These are phyloP conservation scores for Pogostemon cablin DNA, from an alignment of 257 asterid species.

Conservation along the genomic window DNA sequence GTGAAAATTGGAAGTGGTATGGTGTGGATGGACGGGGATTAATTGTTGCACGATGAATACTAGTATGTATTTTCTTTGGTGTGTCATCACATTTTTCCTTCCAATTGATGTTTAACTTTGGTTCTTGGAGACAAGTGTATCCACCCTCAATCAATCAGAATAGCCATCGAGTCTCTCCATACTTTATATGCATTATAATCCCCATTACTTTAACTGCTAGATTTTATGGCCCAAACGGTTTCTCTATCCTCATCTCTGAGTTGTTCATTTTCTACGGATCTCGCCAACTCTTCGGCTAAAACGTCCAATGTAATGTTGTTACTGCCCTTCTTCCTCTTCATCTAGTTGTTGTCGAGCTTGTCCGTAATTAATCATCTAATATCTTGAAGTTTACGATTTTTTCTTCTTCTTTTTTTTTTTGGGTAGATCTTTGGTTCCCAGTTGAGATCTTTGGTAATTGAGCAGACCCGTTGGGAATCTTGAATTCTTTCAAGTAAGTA, in stretches of 20 bases:
- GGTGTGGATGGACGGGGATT: too few relatives aligned
- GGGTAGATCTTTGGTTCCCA: neutral
- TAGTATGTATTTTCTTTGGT: too few relatives aligned
- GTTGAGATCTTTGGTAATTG: constrained; percentile 24
- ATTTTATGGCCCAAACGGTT: constrained; percentile 39
- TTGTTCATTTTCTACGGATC: constrained; percentile 40
- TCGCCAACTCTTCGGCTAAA: constrained; percentile 33
- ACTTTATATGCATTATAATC: neutral
- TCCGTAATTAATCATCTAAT: neutral
- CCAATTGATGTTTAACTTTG: too few relatives aligned
- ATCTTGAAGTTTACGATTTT: neutral
- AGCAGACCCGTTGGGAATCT: constrained; percentile 39
- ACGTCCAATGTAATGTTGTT: constrained; percentile 34
- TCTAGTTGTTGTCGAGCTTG: neutral
- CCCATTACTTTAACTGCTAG: constrained; percentile 18
- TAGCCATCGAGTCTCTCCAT: neutral
- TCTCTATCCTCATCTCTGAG: constrained; percentile 36
- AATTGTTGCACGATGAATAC: too few relatives aligned
- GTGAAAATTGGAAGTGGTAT: too few relatives aligned
- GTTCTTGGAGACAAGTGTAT: constrained; percentile 12
- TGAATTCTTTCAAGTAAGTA: constrained; percentile 50
- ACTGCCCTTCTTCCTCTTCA: constrained; percentile 3
- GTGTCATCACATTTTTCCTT: too few relatives aligned
- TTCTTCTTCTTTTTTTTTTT: neutral
- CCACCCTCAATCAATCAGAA: neutral